A percentile compares a stretch with the other conserved stretches of the same genome.
phyloP scores from a whole-genome alignment of 306 rosid species.

The Malus orientalis region DNA sequence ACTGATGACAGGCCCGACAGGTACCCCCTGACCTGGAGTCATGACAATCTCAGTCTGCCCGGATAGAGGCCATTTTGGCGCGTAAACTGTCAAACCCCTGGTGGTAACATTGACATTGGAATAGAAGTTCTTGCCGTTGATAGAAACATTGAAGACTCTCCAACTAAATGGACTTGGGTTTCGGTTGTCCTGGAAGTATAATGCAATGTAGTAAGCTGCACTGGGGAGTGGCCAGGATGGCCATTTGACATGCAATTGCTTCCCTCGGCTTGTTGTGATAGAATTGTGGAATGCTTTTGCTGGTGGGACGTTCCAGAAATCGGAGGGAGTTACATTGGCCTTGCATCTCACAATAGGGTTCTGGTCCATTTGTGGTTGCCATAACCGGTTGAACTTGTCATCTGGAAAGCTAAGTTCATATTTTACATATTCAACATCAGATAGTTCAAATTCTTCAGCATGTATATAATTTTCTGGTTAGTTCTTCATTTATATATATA shows the following conservation, averaged over 20 bases:
- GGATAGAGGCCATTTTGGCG: conserved; percentile 58
- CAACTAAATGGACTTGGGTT: conserved; percentile 55
- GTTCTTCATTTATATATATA: too few species aligned
- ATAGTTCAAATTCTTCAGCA: not conserved
- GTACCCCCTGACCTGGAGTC: conserved; percentile 29
- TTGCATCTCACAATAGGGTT: conserved; percentile 38
- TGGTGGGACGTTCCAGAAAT: conserved; percentile 86
- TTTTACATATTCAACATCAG: conserved; percentile 27
- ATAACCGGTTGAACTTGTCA: conserved; percentile 69
- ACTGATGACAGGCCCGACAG: conserved; percentile 67
- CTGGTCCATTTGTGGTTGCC: conserved; percentile 63
- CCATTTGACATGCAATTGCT: conserved; percentile 57
- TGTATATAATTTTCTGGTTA: too few species aligned
- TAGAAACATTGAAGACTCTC: conserved; percentile 59
- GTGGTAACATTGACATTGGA: conserved; percentile 47
- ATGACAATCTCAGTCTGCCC: conserved; percentile 52
- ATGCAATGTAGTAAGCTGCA: conserved; percentile 59
- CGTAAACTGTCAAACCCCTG: conserved; percentile 60
- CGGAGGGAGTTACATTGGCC: conserved; percentile 34
- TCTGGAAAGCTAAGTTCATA: conserved; percentile 70
- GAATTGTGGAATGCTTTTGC: conserved; percentile 28
- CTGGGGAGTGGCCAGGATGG: conserved; percentile 47
- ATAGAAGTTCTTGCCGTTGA: conserved; percentile 51
- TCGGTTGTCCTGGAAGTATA: conserved; percentile 78
- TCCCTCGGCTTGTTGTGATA: conserved; percentile 52